Percentiles rank a stretch among this genome's conserved stretches.
phyloP scores from a whole-genome alignment of 345 rosid species.

The Turritis glabra region DNA sequence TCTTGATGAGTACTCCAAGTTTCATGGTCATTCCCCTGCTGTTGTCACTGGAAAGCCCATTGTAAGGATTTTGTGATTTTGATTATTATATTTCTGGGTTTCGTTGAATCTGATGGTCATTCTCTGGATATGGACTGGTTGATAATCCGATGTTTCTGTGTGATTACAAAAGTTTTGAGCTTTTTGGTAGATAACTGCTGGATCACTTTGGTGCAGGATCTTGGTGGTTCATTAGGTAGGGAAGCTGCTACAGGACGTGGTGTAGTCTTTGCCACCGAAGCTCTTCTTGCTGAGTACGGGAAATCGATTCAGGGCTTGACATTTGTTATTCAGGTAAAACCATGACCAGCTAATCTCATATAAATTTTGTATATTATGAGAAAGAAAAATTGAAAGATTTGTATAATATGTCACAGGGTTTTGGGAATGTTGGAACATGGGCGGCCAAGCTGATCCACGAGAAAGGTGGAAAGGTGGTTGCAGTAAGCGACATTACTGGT shows the following conservation, averaged over 20 bases:
- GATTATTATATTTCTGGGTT: too few species aligned
- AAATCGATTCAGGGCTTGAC: conserved; percentile 76
- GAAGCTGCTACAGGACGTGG: conserved; percentile 99
- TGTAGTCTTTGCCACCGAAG: conserved; percentile 84
- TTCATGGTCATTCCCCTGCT: conserved; percentile 95
- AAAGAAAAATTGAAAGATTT: neutral
- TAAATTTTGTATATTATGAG: neutral
- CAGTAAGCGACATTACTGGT: conserved; percentile 91
- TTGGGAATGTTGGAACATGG: conserved; percentile 98
- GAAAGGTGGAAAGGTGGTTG: conserved; percentile 90
- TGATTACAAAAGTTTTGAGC: conserved; percentile 12
- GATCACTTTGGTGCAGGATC: conserved; percentile 60
- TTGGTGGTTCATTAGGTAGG: conserved; percentile 97
- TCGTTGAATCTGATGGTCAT: neutral
- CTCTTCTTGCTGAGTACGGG: conserved; percentile 86
- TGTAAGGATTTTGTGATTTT: conserved; percentile 53
- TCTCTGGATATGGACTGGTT: neutral
- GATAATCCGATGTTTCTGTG: neutral
- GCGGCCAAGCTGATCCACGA: conserved; percentile 82
- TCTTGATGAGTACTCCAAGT: conserved; percentile 93
- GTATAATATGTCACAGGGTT: conserved; percentile 56
- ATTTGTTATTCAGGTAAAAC: conserved; percentile 81
- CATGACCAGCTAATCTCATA: neutral
- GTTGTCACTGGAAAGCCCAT: conserved; percentile 93
- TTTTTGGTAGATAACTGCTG: neutral